These are phyloP conservation scores for Chrysoporthe austroafricana DNA, from an alignment of 2,329 filamentous ascomycete genomes.

Conservation along the genomic window DNA sequence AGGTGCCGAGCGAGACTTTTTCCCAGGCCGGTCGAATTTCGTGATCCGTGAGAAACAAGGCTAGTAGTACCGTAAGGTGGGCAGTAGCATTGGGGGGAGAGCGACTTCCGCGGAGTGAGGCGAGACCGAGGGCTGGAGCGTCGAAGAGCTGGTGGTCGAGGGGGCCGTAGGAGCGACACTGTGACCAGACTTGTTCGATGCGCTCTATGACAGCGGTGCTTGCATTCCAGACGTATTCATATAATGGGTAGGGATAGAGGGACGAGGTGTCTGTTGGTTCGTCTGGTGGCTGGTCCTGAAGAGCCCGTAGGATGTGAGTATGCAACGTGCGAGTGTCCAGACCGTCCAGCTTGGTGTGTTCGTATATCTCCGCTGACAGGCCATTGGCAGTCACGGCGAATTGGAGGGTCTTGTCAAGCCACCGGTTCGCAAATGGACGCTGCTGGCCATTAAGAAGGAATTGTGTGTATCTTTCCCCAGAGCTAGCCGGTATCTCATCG, in stretches of 20 bases:
- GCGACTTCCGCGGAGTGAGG: slow-evolving; percentile 17
- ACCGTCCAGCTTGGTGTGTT: slow-evolving; percentile 31
- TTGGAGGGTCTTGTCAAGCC: slow-evolving; percentile 30
- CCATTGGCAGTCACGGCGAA: slow-evolving; percentile 30
- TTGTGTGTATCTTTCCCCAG: slow-evolving; percentile 5
- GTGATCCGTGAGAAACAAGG: slow-evolving; percentile 25
- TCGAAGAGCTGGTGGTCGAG: slow-evolving; percentile 24
- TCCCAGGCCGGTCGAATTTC: slow-evolving; percentile 29
- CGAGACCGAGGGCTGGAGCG: slow-evolving; percentile 15
- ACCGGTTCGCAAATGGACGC: slow-evolving; percentile 17
- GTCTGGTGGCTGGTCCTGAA: too few relatives aligned
- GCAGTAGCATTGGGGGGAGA: slow-evolving; percentile 27
- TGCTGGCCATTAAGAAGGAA: slow-evolving; percentile 8
- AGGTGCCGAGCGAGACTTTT: slow-evolving; percentile 21
- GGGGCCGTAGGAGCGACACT: slow-evolving; percentile 11
- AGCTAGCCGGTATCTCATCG: neutral
- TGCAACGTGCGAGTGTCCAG: slow-evolving; percentile 28
- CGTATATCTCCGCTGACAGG: slow-evolving; percentile 25
- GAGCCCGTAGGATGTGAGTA: slow-evolving; percentile 15
- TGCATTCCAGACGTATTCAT: neutral
- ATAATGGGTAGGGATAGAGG: neutral
- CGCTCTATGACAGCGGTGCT: neutral
- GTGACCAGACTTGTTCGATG: slow-evolving; percentile 21
- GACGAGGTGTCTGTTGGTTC: too few relatives aligned
- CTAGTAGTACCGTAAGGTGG: slow-evolving; percentile 25